These are phyloP conservation scores for Dryas drummondii DNA, from an alignment of 306 rosid genomes.

Conservation along the genomic window DNA sequence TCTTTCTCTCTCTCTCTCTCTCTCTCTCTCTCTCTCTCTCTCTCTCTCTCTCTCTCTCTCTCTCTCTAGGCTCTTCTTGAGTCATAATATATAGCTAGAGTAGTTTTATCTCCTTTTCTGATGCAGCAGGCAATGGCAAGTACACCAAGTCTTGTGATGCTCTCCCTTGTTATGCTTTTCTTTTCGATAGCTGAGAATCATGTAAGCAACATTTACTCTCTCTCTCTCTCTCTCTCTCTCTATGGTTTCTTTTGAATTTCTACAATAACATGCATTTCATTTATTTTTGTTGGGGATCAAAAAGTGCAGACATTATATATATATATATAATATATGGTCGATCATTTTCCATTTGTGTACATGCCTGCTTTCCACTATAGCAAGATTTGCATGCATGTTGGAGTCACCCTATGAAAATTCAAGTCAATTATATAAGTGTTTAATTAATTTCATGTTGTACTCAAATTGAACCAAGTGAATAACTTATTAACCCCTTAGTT, in stretches of 20 bases:
- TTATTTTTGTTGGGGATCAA: background rate
- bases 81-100: background rate
- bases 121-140: conserved; percentile 34
- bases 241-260: conserved; percentile 1
- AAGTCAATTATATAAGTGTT: too few species aligned
- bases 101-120: background rate
- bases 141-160: conserved; percentile 3
- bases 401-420: background rate
- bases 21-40: background rate
- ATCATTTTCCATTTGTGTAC: background rate
- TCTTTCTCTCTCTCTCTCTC: background rate
- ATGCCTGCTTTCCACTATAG: background rate
- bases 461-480: too few species aligned
- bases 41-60: background rate
- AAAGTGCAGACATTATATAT: background rate
- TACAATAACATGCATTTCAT: background rate
- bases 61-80: background rate
- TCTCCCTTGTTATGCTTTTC: conserved; percentile 23
- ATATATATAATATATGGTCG: too few species aligned
- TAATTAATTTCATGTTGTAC: too few species aligned
- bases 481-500: too few species aligned
- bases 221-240: background rate
- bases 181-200: conserved; percentile 36
- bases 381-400: background rate
- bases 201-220: conserved; percentile 35